Evolutionary conservation across 2,329 filamentous ascomycete species (phyloP).

Genomic region (Amauroascus verrucosus): DNA sequence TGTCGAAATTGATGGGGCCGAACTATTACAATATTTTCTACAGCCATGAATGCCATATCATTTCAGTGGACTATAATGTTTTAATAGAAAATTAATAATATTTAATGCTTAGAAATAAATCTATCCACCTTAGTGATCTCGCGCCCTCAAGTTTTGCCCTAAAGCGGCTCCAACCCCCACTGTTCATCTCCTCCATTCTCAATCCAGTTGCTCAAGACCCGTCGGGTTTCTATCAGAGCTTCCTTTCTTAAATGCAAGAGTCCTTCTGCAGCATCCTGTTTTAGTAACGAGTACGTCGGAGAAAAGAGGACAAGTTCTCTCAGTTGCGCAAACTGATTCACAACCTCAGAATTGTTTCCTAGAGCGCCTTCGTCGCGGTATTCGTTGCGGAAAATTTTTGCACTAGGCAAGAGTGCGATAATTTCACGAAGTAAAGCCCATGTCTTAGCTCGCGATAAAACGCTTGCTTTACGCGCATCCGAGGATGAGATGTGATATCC

Average conservation of each 20-base stretch:
- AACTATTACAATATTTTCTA: background rate
- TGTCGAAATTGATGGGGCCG: background rate
- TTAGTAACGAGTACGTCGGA: conserved; percentile 26
- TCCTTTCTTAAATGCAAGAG: conserved; percentile 18
- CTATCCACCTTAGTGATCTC: too few species aligned
- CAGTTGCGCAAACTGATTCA: background rate
- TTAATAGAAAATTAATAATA: background rate
- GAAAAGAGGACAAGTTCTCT: conserved; percentile 11
- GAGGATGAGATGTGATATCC: conserved; percentile 44
- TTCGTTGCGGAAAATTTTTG: background rate
- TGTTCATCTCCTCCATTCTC: conserved; percentile 30
- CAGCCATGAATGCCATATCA: background rate
- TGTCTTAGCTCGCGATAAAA: conserved; percentile 31
- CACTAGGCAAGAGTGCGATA: conserved; percentile 9
- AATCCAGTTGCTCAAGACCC: conserved; percentile 29
- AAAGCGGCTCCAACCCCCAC: conserved; percentile 24
- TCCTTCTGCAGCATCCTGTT: conserved; percentile 17
- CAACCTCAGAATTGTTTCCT: background rate
- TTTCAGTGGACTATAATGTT: background rate
- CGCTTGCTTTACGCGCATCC: conserved; percentile 29
- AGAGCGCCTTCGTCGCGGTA: background rate
- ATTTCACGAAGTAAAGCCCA: conserved; percentile 27
- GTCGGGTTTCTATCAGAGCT: conserved; percentile 26
- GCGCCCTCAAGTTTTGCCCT: background rate
- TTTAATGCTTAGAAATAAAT: background rate